phyloP scores from a whole-genome alignment of 768 basidiomycete genomes.

The Kwoniella mangroviensis region DNA sequence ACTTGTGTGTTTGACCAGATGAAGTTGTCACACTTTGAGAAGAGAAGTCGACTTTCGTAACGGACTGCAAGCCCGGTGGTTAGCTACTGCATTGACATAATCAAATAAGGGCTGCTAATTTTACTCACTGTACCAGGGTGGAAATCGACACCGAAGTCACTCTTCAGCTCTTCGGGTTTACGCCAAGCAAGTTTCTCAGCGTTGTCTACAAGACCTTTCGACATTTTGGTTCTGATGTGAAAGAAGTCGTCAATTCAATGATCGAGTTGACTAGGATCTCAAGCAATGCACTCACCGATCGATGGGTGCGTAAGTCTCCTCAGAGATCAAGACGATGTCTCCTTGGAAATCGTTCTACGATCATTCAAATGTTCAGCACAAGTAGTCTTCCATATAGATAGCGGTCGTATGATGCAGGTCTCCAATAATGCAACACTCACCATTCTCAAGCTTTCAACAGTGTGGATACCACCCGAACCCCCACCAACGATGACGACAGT shows the following conservation, averaged over 20 bases:
- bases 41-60: slow-evolving; percentile 70
- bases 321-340: slow-evolving; percentile 78
- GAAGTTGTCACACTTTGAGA: slow-evolving; percentile 70
- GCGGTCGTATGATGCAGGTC: slow-evolving; percentile 3
- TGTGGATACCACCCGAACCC: slow-evolving; percentile 76
- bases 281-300: slow-evolving; percentile 66
- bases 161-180: slow-evolving; percentile 72
- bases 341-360: slow-evolving; percentile 73
- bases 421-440: slow-evolving; percentile 58
- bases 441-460: slow-evolving; percentile 80
- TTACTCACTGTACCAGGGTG: slow-evolving; percentile 51
- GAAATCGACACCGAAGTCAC: slow-evolving; percentile 61
- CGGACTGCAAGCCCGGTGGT: slow-evolving; percentile 59
- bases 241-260: slow-evolving; percentile 8
- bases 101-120: too few relatives aligned
- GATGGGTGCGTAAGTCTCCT: slow-evolving; percentile 78
- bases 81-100: too few relatives aligned
- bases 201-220: slow-evolving; percentile 81
- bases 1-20: slow-evolving; percentile 67
- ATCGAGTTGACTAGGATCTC: background rate
- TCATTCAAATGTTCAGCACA: background rate
- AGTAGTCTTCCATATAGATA: too few relatives aligned
- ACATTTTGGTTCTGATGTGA: slow-evolving; percentile 74
- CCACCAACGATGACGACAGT: slow-evolving; percentile 84
- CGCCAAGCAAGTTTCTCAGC: slow-evolving; percentile 76